Base-by-base conservation (phyloP, 129 eudicot species). In the Flaveria linearis region DNA sequence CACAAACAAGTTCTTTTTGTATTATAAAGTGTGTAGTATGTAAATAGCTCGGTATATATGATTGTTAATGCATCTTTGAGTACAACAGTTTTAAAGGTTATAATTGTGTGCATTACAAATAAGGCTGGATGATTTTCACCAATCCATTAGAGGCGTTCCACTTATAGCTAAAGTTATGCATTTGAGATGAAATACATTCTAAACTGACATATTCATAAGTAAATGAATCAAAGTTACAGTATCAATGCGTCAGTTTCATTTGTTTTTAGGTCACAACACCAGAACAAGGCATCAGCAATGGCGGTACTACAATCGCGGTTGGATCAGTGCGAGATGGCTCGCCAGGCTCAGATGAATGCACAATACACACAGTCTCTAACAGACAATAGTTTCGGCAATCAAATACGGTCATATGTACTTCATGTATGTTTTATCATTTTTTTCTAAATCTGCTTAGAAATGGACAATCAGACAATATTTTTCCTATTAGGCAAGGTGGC, bases 351-450 rank as follows among this genome's bases (percentile, higher is more conserved):
- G 83, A 84, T 84, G 77, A 90, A 93, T 68, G 81, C 97, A 42
- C 97, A 90, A 72, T 96, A 93, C 51, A 88, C 98, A 6, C 87
- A 82, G 75, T 90, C 96, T 58, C 86, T 93, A 42, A 90, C 95
- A n/a, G 97, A 93, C 50, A 93, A 84, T 67, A 90, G 96, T 56
- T 90, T 89, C 86, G 98, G 98, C 74, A 93, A 88, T 83, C 98
- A 93, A 73, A 93, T 93, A 28, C 92, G 97, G 6, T 79, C 96
- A 43, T 93, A 90, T 57, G 98, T 93, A 8, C 96, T 93, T 71
- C 97, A 93, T 64, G 98, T 90, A 90, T 7, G 89, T 67, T 45
- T 72, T 43, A 7, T 10, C 14, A n/a, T 12, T 16, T 2, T 25
- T 41, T 15, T 25, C 28, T 60, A 3, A 14, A 74, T 74, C 13